Base-by-base conservation (phyloP, 257 asterid species). In the Craterostigma plantagineum region DNA sequence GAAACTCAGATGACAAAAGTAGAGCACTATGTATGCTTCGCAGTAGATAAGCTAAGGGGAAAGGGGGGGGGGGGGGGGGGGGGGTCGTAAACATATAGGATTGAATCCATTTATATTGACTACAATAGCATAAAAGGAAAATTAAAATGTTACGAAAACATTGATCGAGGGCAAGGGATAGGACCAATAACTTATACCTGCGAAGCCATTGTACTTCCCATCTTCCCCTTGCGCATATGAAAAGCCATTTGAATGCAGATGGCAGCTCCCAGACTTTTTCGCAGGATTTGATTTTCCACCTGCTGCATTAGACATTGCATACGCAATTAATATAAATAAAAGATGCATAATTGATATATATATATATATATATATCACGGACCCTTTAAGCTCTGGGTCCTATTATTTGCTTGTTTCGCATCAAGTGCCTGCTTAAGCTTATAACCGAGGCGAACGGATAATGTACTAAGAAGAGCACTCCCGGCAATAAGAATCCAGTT, bases 401-500 rank as follows among this genome's bases (percentile, higher is more conserved):
- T 56, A 57, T 30, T 56, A 55, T 66, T 67, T 12, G 50, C 53
- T 45, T 56, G 80, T 51, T 68, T 79, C 49, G 71, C 61, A 57
- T 83, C 92, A 45, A 66, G 66, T 52, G 64, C 69, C 65, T 76
- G 92, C 70, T 79, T 79, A 67, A 83, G 67, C 71, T 76, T 83
- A 61, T 61, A 83, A 38, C 92, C 95, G 18, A 83, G 66, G 60
- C 76, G 91, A 58, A 83, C 46, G 10, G 92, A 76, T 58, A 83
- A 50, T 16, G 83, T 76, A 63, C 92, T 79, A 49, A 83, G 56
- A 55, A 83, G 58, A 42, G 91, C 91, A 61, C 86, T 71, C 35
- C 92, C 92, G 11, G 86, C 92, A 58, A 82, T 71, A 51, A 82
- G 59, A 57, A 82, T 50, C 95, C 95, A 82, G 46, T 82, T 79